Conservation (phyloP, 2,329 filamentous ascomycete genomes). For the Claviceps sp. region DNA sequence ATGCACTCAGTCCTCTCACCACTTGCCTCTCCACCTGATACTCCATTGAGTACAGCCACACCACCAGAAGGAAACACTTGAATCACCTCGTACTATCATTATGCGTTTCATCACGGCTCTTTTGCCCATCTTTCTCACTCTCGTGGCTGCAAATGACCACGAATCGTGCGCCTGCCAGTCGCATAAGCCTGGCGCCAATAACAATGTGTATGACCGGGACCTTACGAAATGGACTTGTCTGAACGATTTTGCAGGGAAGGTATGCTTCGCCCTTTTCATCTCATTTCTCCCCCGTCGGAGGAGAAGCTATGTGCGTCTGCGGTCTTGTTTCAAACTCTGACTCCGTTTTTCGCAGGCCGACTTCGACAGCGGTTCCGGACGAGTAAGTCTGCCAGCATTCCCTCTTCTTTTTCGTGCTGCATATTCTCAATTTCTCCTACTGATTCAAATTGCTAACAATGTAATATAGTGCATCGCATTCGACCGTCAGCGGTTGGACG, state of each 20-base stretch:
- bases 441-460: background rate
- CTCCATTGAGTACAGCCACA: too few species aligned
- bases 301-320: background rate
- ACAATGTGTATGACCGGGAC: background rate
- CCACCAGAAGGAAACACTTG: too few species aligned
- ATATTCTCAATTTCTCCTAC: background rate
- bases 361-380: background rate
- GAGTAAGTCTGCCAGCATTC: background rate
- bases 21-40: too few species aligned
- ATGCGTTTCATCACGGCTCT: background rate
- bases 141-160: constrained; percentile 10
- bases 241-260: background rate
- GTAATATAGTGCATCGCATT: background rate
- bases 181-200: background rate
- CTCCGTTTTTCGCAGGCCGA: background rate
- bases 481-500: background rate
- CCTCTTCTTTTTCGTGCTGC: background rate
- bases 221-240: background rate
- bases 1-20: too few species aligned
- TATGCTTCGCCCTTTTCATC: background rate
- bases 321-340: background rate
- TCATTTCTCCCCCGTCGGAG: background rate
- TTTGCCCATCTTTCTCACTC: background rate
- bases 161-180: background rate
- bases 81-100: too few species aligned